Conservation (phyloP, 148 eudicot genomes). For the Cornus controversa region DNA sequence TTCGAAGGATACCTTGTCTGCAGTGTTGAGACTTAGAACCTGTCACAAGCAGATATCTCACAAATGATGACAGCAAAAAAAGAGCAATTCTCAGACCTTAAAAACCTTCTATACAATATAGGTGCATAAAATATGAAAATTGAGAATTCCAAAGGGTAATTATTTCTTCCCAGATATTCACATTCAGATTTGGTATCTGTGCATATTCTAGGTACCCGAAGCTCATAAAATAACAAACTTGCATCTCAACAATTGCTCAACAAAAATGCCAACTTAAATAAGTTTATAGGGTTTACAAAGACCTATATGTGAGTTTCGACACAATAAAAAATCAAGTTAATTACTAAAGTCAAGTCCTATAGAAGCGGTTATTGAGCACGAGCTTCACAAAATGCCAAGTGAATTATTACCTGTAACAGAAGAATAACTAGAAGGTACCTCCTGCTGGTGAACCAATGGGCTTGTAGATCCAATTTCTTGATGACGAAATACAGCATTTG, state of each 20-base stretch:
- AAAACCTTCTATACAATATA: background rate
- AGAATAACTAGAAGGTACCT: constrained; percentile 99
- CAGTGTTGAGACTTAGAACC: background rate
- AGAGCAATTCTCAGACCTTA: background rate
- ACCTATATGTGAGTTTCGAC: background rate
- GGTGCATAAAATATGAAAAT: background rate
- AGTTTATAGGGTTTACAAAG: background rate
- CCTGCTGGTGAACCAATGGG: constrained; percentile 87
- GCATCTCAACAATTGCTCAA: background rate
- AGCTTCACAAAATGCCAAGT: constrained; percentile 48
- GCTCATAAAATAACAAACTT: background rate
- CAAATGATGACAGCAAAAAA: background rate
- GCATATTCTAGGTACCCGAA: constrained; percentile 7
- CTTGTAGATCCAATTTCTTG: constrained; percentile 51
- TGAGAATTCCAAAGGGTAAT: no score
- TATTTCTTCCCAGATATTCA: background rate
- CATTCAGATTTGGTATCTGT: background rate
- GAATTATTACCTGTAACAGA: constrained; percentile 88
- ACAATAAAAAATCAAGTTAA: background rate
- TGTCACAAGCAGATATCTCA: constrained; percentile 8
- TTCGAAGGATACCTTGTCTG: no score
- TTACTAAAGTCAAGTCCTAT: background rate
- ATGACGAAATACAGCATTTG: constrained; percentile 45
- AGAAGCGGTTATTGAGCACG: constrained; percentile 23
- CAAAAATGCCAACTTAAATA: background rate